phyloP scores from a whole-genome alignment of 805 yeast species.

The Ogataea pini region DNA sequence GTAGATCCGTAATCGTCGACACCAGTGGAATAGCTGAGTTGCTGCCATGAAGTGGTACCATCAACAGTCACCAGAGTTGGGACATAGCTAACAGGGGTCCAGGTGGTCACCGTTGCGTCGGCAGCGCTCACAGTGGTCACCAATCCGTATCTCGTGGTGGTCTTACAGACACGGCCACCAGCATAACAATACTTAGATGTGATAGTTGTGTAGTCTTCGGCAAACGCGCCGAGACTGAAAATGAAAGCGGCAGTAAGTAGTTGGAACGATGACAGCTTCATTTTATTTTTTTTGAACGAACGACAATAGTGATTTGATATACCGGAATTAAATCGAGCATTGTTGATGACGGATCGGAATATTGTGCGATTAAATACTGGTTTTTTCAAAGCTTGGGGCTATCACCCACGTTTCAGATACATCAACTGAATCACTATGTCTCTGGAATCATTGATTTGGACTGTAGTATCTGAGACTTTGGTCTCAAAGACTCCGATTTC shows the following conservation, averaged over 20 bases:
- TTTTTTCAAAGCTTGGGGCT: not conserved
- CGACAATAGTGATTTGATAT: not conserved
- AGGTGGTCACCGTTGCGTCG: slow-evolving; percentile 13
- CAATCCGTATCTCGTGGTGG: slow-evolving; percentile 21
- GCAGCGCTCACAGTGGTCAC: slow-evolving; percentile 15
- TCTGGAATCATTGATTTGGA: too few relatives aligned
- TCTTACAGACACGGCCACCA: slow-evolving; percentile 21
- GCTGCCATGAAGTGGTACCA: slow-evolving; percentile 24
- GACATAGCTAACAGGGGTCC: slow-evolving; percentile 14
- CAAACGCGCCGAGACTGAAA: slow-evolving; percentile 7
- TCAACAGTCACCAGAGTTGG: slow-evolving; percentile 23
- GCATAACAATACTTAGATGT: slow-evolving; percentile 19
- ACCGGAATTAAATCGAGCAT: not conserved
- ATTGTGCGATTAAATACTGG: slow-evolving; percentile 3
- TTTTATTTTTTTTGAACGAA: too few relatives aligned
- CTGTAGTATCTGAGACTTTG: too few relatives aligned
- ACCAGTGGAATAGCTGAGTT: slow-evolving; percentile 20
- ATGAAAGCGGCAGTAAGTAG: slow-evolving; percentile 2
- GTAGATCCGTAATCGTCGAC: slow-evolving; percentile 22
- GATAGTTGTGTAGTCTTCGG: slow-evolving; percentile 22
- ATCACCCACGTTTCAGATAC: slow-evolving; percentile 2
- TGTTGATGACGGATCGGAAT: slow-evolving; percentile 5
- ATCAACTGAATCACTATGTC: not conserved
- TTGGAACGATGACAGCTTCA: slow-evolving; percentile 2
- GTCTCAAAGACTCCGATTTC: too few relatives aligned